phyloP scores from a whole-genome alignment of 1,284 basidiomycete species.

The Leucoagaricus sp. region DNA sequence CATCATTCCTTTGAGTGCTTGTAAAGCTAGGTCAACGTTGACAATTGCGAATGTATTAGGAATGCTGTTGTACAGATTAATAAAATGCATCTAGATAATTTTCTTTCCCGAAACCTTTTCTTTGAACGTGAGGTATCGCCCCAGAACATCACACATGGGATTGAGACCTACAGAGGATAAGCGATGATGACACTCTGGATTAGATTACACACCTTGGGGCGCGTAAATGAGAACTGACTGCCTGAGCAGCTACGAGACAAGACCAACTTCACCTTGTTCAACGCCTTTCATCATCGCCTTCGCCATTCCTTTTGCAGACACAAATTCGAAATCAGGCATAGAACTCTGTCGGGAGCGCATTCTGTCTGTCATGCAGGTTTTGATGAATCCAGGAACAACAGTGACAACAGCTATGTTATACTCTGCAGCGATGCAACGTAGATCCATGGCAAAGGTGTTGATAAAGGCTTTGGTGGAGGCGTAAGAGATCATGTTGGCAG shows the following conservation, averaged over 20 bases:
- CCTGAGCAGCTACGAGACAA: constrained; percentile 25
- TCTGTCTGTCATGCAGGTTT: constrained; percentile 26
- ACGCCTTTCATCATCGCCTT: constrained; percentile 26
- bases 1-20: too few relatives aligned
- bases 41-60: too few relatives aligned
- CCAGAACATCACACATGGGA: constrained; percentile 26
- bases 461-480: too few relatives aligned
- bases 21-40: too few relatives aligned
- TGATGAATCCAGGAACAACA: constrained; percentile 27
- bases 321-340: constrained; percentile 20
- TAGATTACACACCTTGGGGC: constrained; percentile 20
- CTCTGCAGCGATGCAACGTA: too few relatives aligned
- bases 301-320: too few relatives aligned
- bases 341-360: constrained; percentile 25
- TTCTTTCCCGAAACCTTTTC: constrained; percentile 21
- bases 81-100: constrained; percentile 20
- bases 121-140: constrained; percentile 22
- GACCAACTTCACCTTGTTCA: constrained; percentile 25
- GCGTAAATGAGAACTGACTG: constrained; percentile 24
- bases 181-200: neutral
- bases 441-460: too few relatives aligned
- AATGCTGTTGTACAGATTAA: too few relatives aligned
- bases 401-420: constrained; percentile 28
- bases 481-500: too few relatives aligned
- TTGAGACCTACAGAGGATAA: constrained; percentile 21